Evolutionary conservation across 257 asterid genomes (phyloP).

Genomic region (Solanum medicagineum): DNA sequence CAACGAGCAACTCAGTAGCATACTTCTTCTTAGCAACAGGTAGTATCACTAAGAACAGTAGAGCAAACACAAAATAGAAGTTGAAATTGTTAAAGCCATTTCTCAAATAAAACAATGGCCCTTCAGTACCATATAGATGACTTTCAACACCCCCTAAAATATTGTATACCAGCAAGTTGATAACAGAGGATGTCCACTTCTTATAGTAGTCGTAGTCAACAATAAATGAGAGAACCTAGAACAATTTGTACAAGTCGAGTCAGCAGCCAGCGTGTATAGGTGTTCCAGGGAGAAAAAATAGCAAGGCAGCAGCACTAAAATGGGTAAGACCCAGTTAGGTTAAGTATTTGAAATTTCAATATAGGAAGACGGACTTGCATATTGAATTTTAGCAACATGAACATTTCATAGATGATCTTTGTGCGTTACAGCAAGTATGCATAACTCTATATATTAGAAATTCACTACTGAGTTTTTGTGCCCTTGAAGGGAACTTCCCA

Average conservation of each 20-base stretch:
- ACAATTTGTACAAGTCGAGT: slow-evolving; percentile 5
- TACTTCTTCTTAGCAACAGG: slow-evolving; percentile 77
- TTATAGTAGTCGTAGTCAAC: slow-evolving; percentile 73
- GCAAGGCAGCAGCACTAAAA: not conserved
- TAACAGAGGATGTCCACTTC: slow-evolving; percentile 87
- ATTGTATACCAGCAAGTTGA: slow-evolving; percentile 78
- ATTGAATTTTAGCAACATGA: not conserved
- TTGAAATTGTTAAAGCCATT: slow-evolving; percentile 94
- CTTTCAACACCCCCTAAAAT: slow-evolving; percentile 97
- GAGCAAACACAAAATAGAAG: slow-evolving; percentile 78
- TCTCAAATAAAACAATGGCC: slow-evolving; percentile 66
- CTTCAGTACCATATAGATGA: slow-evolving; percentile 89
- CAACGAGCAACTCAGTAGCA: slow-evolving; percentile 62
- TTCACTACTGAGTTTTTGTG: not conserved
- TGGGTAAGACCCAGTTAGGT: not conserved
- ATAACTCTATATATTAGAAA: not conserved
- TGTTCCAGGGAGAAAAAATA: not conserved
- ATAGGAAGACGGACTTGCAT: not conserved
- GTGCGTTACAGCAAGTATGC: not conserved
- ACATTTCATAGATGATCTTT: not conserved
- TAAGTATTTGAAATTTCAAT: not conserved
- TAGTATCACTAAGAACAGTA: slow-evolving; percentile 58
- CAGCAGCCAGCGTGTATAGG: not conserved
- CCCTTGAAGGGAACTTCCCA: not conserved
- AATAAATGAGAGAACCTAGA: slow-evolving; percentile 57